Conservation (phyloP, 176 grass and related monocot species). For the Musa itinerans region DNA sequence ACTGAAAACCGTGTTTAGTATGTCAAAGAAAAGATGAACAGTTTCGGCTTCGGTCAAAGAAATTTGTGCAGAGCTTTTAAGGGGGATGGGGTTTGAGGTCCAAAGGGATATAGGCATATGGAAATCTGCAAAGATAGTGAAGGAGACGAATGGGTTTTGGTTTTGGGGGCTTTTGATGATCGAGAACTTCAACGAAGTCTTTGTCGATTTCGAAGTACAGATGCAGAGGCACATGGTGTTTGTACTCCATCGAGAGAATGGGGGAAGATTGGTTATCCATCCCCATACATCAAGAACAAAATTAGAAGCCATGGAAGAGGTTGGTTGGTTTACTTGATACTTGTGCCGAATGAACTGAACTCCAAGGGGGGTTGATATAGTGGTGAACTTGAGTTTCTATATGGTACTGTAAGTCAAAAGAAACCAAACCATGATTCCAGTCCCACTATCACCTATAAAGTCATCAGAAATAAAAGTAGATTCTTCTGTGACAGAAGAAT, state of each 20-base stretch:
- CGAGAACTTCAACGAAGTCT: conserved; percentile 49
- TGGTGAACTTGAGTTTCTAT: neutral
- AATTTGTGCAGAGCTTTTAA: conserved; percentile 38
- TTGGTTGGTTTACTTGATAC: conserved; percentile 1
- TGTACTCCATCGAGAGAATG: conserved; percentile 68
- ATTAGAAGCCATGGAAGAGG: conserved; percentile 39
- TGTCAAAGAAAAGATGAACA: conserved; percentile 41
- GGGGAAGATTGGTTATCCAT: conserved; percentile 69
- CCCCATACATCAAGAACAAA: conserved; percentile 48
- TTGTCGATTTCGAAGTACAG: conserved; percentile 35
- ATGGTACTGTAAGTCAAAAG: neutral
- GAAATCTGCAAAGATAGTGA: conserved; percentile 66
- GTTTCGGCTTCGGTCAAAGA: conserved; percentile 43
- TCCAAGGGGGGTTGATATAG: conserved; percentile 1
- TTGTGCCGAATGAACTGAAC: neutral
- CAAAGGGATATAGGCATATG: conserved; percentile 52
- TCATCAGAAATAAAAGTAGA: neutral
- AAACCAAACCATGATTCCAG: neutral
- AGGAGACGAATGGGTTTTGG: conserved; percentile 42
- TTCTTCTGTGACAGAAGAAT: neutral
- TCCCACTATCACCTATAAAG: neutral
- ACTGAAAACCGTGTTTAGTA: conserved; percentile 51
- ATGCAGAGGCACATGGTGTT: conserved; percentile 57
- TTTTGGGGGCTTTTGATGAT: conserved; percentile 30
- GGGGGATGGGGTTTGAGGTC: conserved; percentile 62